phyloP scores from a whole-genome alignment of 2,329 filamentous ascomycete genomes.

The Epichloe bromicola region DNA sequence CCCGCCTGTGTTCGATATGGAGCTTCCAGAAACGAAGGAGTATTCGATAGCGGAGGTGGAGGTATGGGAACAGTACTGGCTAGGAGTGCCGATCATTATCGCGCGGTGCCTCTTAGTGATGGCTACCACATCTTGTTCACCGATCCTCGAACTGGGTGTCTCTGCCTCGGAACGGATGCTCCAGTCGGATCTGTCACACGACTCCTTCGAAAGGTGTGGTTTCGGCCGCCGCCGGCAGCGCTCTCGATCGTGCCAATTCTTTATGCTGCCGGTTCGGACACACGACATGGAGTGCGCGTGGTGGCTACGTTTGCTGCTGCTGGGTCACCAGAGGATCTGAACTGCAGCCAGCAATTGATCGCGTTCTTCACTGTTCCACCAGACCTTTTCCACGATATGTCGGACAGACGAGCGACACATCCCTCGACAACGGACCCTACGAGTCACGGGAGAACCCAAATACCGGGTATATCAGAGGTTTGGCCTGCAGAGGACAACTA shows the following conservation, averaged over 20 bases:
- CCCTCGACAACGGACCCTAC: slow-evolving; percentile 1
- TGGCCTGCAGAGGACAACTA: slow-evolving; percentile 13
- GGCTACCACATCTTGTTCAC: slow-evolving; percentile 52
- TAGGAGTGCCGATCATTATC: slow-evolving; percentile 44
- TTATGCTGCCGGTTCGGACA: slow-evolving; percentile 44
- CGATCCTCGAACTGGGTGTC: slow-evolving; percentile 40
- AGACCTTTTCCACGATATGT: slow-evolving; percentile 35
- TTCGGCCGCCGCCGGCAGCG: slow-evolving; percentile 22
- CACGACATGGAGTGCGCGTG: slow-evolving; percentile 43
- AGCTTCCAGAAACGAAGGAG: background rate
- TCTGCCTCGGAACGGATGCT: slow-evolving; percentile 50
- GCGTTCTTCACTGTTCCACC: slow-evolving; percentile 49
- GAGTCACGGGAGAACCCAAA: slow-evolving; percentile 4
- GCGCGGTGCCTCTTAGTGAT: slow-evolving; percentile 51
- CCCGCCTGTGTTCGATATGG: background rate
- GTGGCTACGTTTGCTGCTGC: slow-evolving; percentile 40
- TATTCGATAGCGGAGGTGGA: background rate
- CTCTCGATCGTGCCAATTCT: slow-evolving; percentile 28
- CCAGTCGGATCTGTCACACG: slow-evolving; percentile 36
- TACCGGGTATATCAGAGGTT: slow-evolving; percentile 7
- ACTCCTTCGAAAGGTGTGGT: slow-evolving; percentile 45
- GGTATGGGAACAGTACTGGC: slow-evolving; percentile 20
- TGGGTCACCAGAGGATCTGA: background rate
- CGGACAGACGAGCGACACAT: slow-evolving; percentile 7
- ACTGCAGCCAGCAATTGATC: slow-evolving; percentile 24